Evolutionary conservation across 768 basidiomycete genomes (phyloP).

Genomic region (Mrakia hoshinonis): DNA sequence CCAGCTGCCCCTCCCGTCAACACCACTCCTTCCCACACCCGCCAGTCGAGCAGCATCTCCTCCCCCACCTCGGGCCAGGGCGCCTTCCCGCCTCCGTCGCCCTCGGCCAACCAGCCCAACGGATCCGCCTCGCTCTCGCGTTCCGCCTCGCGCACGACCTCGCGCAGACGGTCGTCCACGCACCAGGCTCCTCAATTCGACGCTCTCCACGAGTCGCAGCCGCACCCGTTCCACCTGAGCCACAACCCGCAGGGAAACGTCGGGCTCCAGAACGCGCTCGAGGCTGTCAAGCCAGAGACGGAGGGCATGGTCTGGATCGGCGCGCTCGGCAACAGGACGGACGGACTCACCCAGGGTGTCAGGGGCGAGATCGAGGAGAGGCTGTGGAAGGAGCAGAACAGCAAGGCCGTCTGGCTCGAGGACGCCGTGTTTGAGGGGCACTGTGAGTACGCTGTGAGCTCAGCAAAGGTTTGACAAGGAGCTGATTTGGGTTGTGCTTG

Average conservation of each 20-base stretch:
- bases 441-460: constrained; percentile 49
- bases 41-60: background rate
- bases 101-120: background rate
- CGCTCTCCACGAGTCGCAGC: no score
- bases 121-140: background rate
- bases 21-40: background rate
- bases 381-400: constrained; percentile 22
- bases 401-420: constrained; percentile 59
- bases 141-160: constrained; percentile 23
- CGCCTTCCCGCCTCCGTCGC: background rate
- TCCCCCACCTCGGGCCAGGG: background rate
- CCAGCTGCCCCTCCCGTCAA: background rate
- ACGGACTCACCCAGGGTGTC: constrained; percentile 52
- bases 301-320: constrained; percentile 58
- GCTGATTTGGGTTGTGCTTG: background rate
- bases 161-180: constrained; percentile 13
- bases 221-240: constrained; percentile 24
- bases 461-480: no score
- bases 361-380: constrained; percentile 36
- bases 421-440: constrained; percentile 61
- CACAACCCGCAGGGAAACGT: constrained; percentile 67
- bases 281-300: constrained; percentile 52
- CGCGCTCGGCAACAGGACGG: constrained; percentile 63
- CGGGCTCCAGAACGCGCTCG: constrained; percentile 70
- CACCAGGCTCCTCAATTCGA: background rate